Conservation (phyloP, 352 stramenopile species). For the Pythium chondricola region DNA sequence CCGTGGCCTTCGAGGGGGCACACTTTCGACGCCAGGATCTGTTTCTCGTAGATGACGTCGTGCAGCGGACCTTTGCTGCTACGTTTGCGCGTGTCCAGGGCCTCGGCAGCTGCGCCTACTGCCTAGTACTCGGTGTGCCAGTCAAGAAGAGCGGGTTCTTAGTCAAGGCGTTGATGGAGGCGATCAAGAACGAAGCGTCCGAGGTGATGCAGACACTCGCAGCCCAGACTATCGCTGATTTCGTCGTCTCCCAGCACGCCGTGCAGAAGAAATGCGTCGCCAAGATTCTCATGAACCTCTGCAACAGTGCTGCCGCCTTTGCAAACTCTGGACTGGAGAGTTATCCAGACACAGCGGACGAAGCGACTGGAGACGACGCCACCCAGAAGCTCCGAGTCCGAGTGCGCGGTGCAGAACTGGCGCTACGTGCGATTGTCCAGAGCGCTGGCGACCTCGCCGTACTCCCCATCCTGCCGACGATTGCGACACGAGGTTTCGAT, state of each 20-base stretch:
- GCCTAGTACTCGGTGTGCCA: slow-evolving; percentile 42
- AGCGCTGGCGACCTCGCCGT: slow-evolving; percentile 28
- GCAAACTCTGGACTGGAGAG: slow-evolving; percentile 15
- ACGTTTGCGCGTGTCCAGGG: slow-evolving; percentile 57
- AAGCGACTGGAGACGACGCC: neutral
- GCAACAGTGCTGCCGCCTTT: slow-evolving; percentile 50
- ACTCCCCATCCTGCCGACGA: slow-evolving; percentile 28
- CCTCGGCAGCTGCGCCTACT: slow-evolving; percentile 54
- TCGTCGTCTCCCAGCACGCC: slow-evolving; percentile 40
- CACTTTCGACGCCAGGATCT: slow-evolving; percentile 81
- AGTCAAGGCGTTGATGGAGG: slow-evolving; percentile 74
- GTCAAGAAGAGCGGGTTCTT: slow-evolving; percentile 72
- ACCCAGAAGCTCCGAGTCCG: slow-evolving; percentile 17
- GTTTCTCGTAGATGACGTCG: slow-evolving; percentile 65
- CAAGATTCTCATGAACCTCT: slow-evolving; percentile 79
- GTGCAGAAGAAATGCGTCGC: slow-evolving; percentile 62
- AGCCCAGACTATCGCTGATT: slow-evolving; percentile 44
- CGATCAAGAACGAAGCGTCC: slow-evolving; percentile 59
- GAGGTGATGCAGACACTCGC: slow-evolving; percentile 36
- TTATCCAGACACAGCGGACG: neutral
- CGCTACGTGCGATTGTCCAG: slow-evolving; percentile 33
- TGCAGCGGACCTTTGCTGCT: slow-evolving; percentile 46
- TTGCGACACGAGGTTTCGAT: slow-evolving; percentile 29
- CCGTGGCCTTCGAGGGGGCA: slow-evolving; percentile 46
- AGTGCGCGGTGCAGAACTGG: slow-evolving; percentile 34